Percentiles rank a stretch among this genome's conserved stretches.
Evolutionary conservation across 2,329 filamentous ascomycete genomes (phyloP).

Genomic region (Trichoderma cornu-damae): DNA sequence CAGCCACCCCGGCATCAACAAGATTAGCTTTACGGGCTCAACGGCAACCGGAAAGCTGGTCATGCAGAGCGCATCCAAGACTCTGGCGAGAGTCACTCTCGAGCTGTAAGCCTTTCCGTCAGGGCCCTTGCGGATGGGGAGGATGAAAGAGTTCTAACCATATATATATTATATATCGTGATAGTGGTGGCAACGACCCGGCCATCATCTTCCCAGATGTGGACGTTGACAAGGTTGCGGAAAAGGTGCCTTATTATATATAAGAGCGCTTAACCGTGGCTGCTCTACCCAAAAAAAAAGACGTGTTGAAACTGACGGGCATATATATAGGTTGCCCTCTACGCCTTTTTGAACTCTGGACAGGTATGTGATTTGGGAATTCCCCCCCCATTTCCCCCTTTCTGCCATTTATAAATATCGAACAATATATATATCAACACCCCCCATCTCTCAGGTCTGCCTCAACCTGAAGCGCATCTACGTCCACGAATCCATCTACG

Average conservation of each 20-base stretch:
- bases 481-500: slow-evolving; percentile 53
- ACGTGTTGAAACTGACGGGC: background rate
- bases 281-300: slow-evolving; percentile 25
- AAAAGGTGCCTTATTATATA: background rate
- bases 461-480: slow-evolving; percentile 55
- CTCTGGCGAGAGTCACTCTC: slow-evolving; percentile 59
- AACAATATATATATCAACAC: background rate
- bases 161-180: too few relatives aligned
- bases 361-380: slow-evolving; percentile 24
- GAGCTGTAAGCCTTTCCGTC: slow-evolving; percentile 45
- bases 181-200: slow-evolving; percentile 57
- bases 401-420: background rate
- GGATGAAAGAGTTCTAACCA: background rate
- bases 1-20: slow-evolving; percentile 52
- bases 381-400: too few relatives aligned
- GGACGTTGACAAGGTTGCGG: slow-evolving; percentile 37
- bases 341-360: slow-evolving; percentile 50
- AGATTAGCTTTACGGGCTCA: slow-evolving; percentile 69
- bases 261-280: too few relatives aligned
- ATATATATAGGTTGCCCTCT: slow-evolving; percentile 31
- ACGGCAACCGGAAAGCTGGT: slow-evolving; percentile 66
- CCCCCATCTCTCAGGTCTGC: slow-evolving; percentile 41
- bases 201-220: slow-evolving; percentile 44
- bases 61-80: slow-evolving; percentile 64
- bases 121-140: background rate